Conservation (phyloP, 1,284 basidiomycete genomes). For the Leccinum angustisporum region DNA sequence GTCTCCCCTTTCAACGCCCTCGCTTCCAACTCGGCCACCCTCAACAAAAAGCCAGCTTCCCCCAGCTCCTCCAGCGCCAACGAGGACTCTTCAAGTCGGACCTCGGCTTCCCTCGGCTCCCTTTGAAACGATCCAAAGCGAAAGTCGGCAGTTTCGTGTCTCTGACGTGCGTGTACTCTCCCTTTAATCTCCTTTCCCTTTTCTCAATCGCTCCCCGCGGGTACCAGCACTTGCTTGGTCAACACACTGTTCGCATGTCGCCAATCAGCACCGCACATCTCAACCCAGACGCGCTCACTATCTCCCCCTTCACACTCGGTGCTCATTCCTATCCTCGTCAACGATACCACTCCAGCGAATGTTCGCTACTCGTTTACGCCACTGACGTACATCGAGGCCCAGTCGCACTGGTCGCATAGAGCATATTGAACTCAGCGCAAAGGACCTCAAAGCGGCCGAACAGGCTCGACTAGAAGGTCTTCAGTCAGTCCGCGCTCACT, state of each 20-base stretch:
- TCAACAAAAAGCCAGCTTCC: too few relatives aligned
- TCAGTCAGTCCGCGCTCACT: conserved; percentile 46
- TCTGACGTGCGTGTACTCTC: conserved; percentile 46
- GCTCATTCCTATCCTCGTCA: conserved; percentile 81
- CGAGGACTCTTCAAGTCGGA: too few relatives aligned
- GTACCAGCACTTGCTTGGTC: conserved; percentile 74
- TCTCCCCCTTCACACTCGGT: conserved; percentile 54
- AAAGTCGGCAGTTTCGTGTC: conserved; percentile 36
- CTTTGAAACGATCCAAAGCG: not conserved
- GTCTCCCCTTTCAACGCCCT: too few relatives aligned
- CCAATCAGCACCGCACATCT: conserved; percentile 86
- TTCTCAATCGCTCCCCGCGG: conserved; percentile 33
- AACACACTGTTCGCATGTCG: conserved; percentile 88
- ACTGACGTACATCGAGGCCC: conserved; percentile 52
- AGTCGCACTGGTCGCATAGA: conserved; percentile 46
- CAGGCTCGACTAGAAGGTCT: conserved; percentile 52
- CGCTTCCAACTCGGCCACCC: too few relatives aligned
- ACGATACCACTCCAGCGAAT: conserved; percentile 81
- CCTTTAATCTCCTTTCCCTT: conserved; percentile 48
- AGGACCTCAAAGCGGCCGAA: conserved; percentile 68
- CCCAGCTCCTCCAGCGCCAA: too few relatives aligned
- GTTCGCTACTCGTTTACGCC: conserved; percentile 79
- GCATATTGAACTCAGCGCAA: conserved; percentile 54
- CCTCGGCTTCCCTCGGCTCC: too few relatives aligned
- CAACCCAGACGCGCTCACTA: conserved; percentile 68